These are phyloP conservation scores for Botrytis paeoniae DNA, from an alignment of 2,329 filamentous ascomycete genomes.

Conservation along the genomic window DNA sequence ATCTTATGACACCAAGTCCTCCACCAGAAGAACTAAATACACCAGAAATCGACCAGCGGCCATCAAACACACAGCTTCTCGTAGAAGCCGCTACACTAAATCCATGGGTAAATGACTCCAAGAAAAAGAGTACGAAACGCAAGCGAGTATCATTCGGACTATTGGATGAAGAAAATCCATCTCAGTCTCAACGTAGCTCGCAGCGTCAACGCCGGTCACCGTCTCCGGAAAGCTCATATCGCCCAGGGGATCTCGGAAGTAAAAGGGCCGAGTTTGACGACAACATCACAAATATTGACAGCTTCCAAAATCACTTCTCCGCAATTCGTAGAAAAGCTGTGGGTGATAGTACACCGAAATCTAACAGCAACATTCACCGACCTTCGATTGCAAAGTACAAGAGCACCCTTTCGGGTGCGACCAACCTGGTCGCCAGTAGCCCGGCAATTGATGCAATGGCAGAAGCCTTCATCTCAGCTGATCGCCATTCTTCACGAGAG, in stretches of 20 bases:
- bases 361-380: slow-evolving; percentile 22
- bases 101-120: slow-evolving; percentile 31
- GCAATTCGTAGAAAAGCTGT: background rate
- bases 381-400: slow-evolving; percentile 24
- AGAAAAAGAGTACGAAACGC: slow-evolving; percentile 22
- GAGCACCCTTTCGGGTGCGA: slow-evolving; percentile 22
- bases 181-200: background rate
- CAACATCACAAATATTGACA: slow-evolving; percentile 17
- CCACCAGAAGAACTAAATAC: slow-evolving; percentile 10
- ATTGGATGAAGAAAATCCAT: slow-evolving; percentile 12
- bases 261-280: slow-evolving; percentile 27
- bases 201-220: slow-evolving; percentile 24
- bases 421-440: slow-evolving; percentile 28
- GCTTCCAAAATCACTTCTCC: slow-evolving; percentile 28
- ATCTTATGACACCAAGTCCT: slow-evolving; percentile 27
- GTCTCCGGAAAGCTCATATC: slow-evolving; percentile 23
- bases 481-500: slow-evolving; percentile 34
- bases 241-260: slow-evolving; percentile 2
- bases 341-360: slow-evolving; percentile 20
- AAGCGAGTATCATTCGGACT: slow-evolving; percentile 37
- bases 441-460: slow-evolving; percentile 50
- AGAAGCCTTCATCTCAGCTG: slow-evolving; percentile 48
- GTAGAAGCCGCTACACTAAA: slow-evolving; percentile 30
- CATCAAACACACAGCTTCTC: slow-evolving; percentile 30
- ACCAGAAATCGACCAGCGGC: background rate